These are phyloP conservation scores for Verticillium nubilum DNA, from an alignment of 2,329 filamentous ascomycete species.

Conservation along the genomic window DNA sequence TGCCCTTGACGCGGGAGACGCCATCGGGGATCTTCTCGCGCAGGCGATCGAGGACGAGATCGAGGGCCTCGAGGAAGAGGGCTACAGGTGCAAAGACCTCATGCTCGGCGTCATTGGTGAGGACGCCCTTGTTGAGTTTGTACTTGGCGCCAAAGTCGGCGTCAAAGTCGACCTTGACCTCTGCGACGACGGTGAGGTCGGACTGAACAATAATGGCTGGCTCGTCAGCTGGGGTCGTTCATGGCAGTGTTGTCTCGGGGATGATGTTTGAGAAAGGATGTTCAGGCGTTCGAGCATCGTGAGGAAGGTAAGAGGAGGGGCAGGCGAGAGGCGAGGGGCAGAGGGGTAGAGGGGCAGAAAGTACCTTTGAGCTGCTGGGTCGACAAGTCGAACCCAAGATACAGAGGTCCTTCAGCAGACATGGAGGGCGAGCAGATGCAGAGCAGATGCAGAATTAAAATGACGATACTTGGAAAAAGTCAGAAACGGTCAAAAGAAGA, in stretches of 20 bases:
- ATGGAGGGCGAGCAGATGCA: neutral
- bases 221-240: slow-evolving; percentile 3
- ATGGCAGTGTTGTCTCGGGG: neutral
- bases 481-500: neutral
- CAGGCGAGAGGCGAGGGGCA: neutral
- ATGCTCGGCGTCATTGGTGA: slow-evolving; percentile 72
- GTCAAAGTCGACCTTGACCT: slow-evolving; percentile 95
- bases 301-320: neutral
- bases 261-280: neutral
- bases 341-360: slow-evolving; percentile 10
- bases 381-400: slow-evolving; percentile 91
- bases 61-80: slow-evolving; percentile 90
- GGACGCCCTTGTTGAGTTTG: slow-evolving; percentile 81
- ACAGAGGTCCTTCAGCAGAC: slow-evolving; percentile 49
- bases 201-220: slow-evolving; percentile 78
- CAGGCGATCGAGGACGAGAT: slow-evolving; percentile 74
- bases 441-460: neutral
- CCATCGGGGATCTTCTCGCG: slow-evolving; percentile 59
- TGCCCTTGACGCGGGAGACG: slow-evolving; percentile 68
- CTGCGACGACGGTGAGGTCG: slow-evolving; percentile 70
- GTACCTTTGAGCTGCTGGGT: slow-evolving; percentile 93
- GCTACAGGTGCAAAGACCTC: slow-evolving; percentile 92
- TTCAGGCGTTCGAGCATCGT: neutral
- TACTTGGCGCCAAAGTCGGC: slow-evolving; percentile 69
- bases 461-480: neutral